Evolutionary conservation across 805 yeast species (phyloP), one percentile per base, ranked within the genome.

Genomic region (Jamesozyma rosinii): DNA sequence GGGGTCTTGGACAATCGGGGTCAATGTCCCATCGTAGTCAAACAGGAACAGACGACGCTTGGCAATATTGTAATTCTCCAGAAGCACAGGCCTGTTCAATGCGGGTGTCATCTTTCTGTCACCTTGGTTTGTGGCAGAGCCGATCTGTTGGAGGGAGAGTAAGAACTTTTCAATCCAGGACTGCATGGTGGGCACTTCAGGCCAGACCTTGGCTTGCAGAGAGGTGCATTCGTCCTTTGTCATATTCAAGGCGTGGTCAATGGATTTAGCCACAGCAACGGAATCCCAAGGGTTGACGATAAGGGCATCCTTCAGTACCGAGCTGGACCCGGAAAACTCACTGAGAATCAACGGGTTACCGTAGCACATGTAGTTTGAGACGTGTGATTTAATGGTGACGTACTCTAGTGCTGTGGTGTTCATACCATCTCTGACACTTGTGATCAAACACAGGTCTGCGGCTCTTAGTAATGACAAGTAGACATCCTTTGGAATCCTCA

Each of bases 241-340:
- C 77, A 84, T 71, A 19, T 61, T 52, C 18, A 92, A 71, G 40
- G 88, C 75, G 40, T 76, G 77, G 59, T 88, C 71, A 44, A 94
- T 83, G 5, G 88, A 75, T 54, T 78, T 83, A 1, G 98, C 90
- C 31, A 90, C 90, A 1, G 95, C 95, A 21, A 86, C 90, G 0
- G 94, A 74, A 65, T 92, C 97, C 95, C 97, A 92, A 6, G 99
- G 99, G 54, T 92, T 92, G 30, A 92, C 92, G 49, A 83, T 76
- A 40, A 85, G 72, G 0, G 95, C 85, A 47, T 81, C 85, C 43
- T 70, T 72, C 43, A 83, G 62, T 2, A 82, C 82, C 2, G 83
- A 68, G 0, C 87, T 77, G 3, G 94, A 80, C 37, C 98, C 99
- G 44, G 95, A 83, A 59, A 92, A 92, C 66, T 92, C 99, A 19